Evolutionary conservation across 2,329 filamentous ascomycete genomes (phyloP), one percentile per base, ranked within the genome.

Genomic region (Didymella glomerata): DNA sequence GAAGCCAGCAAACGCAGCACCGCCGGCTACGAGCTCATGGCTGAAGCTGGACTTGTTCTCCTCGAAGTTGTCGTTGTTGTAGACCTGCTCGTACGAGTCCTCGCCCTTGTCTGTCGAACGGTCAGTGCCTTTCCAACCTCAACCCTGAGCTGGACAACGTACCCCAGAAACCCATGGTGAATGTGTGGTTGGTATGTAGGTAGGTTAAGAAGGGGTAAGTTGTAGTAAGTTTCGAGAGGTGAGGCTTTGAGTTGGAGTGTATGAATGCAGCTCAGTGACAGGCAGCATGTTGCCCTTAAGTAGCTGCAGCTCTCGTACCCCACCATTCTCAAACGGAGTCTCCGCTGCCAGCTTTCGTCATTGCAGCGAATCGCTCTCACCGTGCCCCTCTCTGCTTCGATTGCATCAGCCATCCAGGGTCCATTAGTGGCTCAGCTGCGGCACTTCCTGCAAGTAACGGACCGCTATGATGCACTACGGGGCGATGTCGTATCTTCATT

Each of bases 1-100:
- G 85, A 94, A 90, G 69, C 88, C 91, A 64, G 86, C 88, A 74
- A 94, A 94, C 62, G 89, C 87, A 57, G 90, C 91, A 57, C 87
- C 91, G 63, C 90, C 90, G 65, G 88, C 90, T 55, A 93, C 75
- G 47, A 91, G 73, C 81, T 95, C 90, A 79, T 94, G 91, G 67
- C 85, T 85, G 72, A 91, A 80, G 73, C 85, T 85, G 68, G 84
- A 82, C 78, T 91, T 79, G 79, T 91, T 83, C 59, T 82, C 70
- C 41, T 76, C 72, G 46, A 76, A 76, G 56, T 77, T 73, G 61
- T 79, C 73, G 50, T 79, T 75, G 60, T 81, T 76, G 76, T 86
- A 85, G 66, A 86, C 83, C 75, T 84, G 76, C 62, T 83, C 71
- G 79, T 87, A 85, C 65, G 82, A 77, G 48, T 84, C 75, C 60